These are phyloP conservation scores for Fusarium nematophilum DNA, from an alignment of 2,329 filamentous ascomycete species.

Conservation along the genomic window DNA sequence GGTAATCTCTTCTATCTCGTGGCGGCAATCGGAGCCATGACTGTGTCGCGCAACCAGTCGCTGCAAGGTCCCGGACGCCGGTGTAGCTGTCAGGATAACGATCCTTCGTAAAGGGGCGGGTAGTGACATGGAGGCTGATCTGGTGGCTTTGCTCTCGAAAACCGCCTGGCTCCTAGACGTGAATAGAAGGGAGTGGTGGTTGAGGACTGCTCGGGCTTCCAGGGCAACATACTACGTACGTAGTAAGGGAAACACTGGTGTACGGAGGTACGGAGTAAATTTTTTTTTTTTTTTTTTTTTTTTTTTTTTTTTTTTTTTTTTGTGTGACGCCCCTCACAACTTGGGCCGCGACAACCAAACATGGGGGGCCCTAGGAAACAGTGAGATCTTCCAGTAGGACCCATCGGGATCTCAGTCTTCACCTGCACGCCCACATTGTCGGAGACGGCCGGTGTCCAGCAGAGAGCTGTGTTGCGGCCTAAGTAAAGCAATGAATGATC, in stretches of 20 bases:
- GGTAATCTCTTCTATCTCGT: slow-evolving; percentile 20
- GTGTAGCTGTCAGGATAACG: slow-evolving; percentile 20
- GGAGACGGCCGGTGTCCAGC: slow-evolving; percentile 9
- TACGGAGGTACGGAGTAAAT: too few species aligned
- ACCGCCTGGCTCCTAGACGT: slow-evolving; percentile 3
- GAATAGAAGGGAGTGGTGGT: slow-evolving; percentile 38
- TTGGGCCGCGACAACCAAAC: slow-evolving; percentile 12
- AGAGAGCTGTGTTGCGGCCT: too few species aligned
- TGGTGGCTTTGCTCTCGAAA: slow-evolving; percentile 15
- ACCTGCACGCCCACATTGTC: slow-evolving; percentile 13
- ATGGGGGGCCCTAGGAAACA: slow-evolving; percentile 19
- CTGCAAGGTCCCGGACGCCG: slow-evolving; percentile 34
- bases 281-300: too few species aligned
- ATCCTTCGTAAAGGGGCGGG: slow-evolving; percentile 26
- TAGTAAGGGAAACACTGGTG: too few species aligned
- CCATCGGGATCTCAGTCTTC: slow-evolving; percentile 19
- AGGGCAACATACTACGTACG: slow-evolving; percentile 23
- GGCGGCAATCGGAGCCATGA: slow-evolving; percentile 2
- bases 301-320: too few species aligned
- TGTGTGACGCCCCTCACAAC: slow-evolving; percentile 24
- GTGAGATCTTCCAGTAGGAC: slow-evolving; percentile 36
- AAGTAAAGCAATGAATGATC: too few species aligned
- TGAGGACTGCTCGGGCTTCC: slow-evolving; percentile 18
- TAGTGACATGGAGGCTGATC: slow-evolving; percentile 31
- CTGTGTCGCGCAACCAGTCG: background rate